Percentiles rank a stretch among this genome's conserved stretches.
Evolutionary conservation across 169 alveolate species (phyloP).

Genomic region (Cystoisospora suis): DNA sequence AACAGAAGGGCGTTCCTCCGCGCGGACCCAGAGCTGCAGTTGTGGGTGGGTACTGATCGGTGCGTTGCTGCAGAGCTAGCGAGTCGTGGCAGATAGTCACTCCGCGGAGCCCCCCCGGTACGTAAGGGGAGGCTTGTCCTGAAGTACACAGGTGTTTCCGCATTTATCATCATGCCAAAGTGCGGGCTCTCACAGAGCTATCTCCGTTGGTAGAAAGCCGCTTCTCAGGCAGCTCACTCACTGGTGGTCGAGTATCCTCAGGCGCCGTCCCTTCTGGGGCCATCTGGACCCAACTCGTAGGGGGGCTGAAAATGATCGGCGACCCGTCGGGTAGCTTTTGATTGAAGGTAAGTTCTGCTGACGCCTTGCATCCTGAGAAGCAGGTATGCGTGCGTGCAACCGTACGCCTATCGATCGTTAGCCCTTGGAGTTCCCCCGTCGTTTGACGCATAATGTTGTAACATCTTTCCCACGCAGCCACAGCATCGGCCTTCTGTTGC

Average conservation of each 20-base stretch:
- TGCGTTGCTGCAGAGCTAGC: no score
- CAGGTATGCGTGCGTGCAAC: slow-evolving; percentile 16
- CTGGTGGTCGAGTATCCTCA: slow-evolving; percentile 3
- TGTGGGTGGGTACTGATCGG: no score
- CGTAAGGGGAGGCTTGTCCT: no score
- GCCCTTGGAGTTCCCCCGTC: background rate
- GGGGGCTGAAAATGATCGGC: background rate
- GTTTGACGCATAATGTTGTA: background rate
- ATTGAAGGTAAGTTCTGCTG: background rate
- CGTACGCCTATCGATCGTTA: background rate
- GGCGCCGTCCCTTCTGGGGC: background rate
- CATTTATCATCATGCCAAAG: no score
- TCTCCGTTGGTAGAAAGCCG: background rate
- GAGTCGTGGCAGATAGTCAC: no score
- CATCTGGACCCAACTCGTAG: background rate
- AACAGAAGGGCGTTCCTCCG: no score
- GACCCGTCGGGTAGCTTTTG: background rate
- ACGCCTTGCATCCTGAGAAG: slow-evolving; percentile 9
- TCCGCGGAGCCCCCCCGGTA: no score
- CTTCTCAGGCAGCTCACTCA: background rate
- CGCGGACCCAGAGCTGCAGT: no score
- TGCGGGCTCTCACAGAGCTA: no score
- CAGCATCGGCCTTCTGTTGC: background rate
- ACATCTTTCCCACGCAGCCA: background rate
- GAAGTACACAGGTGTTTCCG: no score